Conservation (phyloP, 2,329 filamentous ascomycete genomes). For the Aspergillus vadensis region DNA sequence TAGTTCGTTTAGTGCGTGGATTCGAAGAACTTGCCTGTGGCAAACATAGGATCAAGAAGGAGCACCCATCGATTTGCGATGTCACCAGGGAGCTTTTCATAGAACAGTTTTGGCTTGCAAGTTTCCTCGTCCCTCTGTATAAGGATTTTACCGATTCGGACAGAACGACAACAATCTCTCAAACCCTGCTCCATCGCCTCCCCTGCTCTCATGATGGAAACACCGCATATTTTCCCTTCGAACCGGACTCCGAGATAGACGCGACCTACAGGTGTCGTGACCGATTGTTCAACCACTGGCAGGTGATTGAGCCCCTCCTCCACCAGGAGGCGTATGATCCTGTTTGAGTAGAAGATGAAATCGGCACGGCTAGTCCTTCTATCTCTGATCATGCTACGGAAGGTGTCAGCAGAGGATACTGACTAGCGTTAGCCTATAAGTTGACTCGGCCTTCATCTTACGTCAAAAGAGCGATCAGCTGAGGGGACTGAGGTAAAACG, state of each 20-base stretch:
- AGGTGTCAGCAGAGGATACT: conserved; percentile 7
- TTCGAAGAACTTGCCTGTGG: conserved; percentile 67
- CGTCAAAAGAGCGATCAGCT: conserved; percentile 96
- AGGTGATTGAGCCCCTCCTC: conserved; percentile 97
- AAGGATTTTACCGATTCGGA: conserved; percentile 96
- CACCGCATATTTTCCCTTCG: conserved; percentile 96
- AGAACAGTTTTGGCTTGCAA: conserved; percentile 86
- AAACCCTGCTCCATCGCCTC: conserved; percentile 98
- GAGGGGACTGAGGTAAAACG: conserved; percentile 87
- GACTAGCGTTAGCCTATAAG: not conserved
- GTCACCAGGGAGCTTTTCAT: conserved; percentile 94
- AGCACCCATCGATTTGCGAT: conserved; percentile 92
- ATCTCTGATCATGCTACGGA: conserved; percentile 85
- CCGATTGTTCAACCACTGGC: conserved; percentile 81
- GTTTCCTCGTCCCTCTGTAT: conserved; percentile 98
- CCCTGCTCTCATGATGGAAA: conserved; percentile 96
- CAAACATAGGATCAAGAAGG: conserved; percentile 97
- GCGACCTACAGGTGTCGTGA: conserved; percentile 87
- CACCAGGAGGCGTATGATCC: conserved; percentile 93
- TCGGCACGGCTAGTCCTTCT: conserved; percentile 87
- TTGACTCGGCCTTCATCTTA: conserved; percentile 55
- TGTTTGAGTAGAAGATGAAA: conserved; percentile 99
- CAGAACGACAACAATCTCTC: conserved; percentile 94
- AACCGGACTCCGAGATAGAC: conserved; percentile 91
- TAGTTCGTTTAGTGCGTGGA: not conserved